Evolutionary conservation across 2,329 filamentous ascomycete species (phyloP).

Genomic region (Ophiostoma piceae): DNA sequence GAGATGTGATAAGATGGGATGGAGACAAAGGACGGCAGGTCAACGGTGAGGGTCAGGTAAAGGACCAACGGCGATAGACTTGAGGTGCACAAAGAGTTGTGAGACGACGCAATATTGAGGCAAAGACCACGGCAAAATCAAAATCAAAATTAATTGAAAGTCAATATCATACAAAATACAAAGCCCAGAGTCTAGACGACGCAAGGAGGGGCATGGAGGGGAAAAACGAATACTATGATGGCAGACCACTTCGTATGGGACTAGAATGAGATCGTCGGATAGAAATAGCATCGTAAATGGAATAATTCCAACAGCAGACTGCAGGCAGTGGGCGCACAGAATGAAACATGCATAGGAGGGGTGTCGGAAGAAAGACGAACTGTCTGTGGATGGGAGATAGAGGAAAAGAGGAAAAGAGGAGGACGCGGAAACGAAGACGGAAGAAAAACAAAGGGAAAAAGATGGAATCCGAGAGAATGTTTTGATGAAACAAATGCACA

Average conservation of each 20-base stretch:
- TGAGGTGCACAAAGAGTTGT: neutral
- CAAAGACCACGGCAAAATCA: too few relatives aligned
- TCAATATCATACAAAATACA: neutral
- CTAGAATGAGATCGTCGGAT: neutral
- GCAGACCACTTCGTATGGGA: neutral
- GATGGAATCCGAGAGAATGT: neutral
- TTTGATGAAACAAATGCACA: neutral
- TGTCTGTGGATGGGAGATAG: neutral
- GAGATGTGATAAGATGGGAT: neutral
- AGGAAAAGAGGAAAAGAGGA: too few relatives aligned
- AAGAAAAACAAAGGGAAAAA: neutral
- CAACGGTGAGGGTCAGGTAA: neutral
- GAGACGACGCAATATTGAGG: too few relatives aligned
- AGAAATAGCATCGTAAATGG: slow-evolving; percentile 9
- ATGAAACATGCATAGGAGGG: slow-evolving; percentile 8
- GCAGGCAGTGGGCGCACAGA: neutral
- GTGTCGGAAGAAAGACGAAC: neutral
- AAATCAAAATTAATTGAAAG: neutral
- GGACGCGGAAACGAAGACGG: neutral
- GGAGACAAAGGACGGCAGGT: too few relatives aligned
- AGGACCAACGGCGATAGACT: neutral
- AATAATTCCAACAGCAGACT: neutral
- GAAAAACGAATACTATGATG: neutral
- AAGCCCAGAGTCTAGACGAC: neutral
- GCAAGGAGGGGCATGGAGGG: slow-evolving; percentile 12